Evolutionary conservation across 345 rosid species (phyloP), one percentile per base, ranked within the genome.

Genomic region (Eucalyptus marginata): DNA sequence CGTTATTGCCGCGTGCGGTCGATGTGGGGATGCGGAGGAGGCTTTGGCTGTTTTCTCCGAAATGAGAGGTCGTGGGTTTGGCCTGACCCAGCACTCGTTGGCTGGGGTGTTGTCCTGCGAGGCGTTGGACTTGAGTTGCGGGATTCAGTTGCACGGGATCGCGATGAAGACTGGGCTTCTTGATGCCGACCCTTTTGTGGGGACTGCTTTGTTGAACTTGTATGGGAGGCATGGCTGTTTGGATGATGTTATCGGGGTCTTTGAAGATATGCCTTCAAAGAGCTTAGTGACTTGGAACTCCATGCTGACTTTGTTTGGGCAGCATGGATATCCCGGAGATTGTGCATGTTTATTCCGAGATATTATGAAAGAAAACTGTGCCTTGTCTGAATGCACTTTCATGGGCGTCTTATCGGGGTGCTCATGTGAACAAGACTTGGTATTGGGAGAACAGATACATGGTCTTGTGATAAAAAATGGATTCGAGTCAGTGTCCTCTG

Each of bases 201-300:
- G 99, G 52, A 95, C 97, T 88, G 88, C 96, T 50, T 92, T 97
- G 92, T 59, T 94, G 89, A 92, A 96, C 89, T 90, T 95, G 88
- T 95, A 94, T 59, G 99, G 97, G n/a, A 95, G 93, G 95, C 87
- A 88, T 76, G 96, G 93, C 85, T 89, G 90, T 58, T 68, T 96
- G 83, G 90, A 92, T 91, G 94, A 92, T 92, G 94, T 94, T 18
- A 90, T 91, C 83, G 88, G 56, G 54, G 94, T 93, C 36, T 96
- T 96, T 89, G 94, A 94, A 87, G 93, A 93, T 90, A 93, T 96
- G 96, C 94, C 99, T 7, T 40, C 54, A 31, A 96, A 93, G 94
- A 97, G 93, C 89, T 91, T 92, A 89, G 94, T 92, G 88, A 97
- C 98, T 40, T 96, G 98, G 97, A 97, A 95, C 91, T 92, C 94